A percentile compares a stretch with the other conserved stretches of the same genome.
phyloP scores from a whole-genome alignment of 495 filamentous ascomycete genomes.

The Aspergillus steynii region DNA sequence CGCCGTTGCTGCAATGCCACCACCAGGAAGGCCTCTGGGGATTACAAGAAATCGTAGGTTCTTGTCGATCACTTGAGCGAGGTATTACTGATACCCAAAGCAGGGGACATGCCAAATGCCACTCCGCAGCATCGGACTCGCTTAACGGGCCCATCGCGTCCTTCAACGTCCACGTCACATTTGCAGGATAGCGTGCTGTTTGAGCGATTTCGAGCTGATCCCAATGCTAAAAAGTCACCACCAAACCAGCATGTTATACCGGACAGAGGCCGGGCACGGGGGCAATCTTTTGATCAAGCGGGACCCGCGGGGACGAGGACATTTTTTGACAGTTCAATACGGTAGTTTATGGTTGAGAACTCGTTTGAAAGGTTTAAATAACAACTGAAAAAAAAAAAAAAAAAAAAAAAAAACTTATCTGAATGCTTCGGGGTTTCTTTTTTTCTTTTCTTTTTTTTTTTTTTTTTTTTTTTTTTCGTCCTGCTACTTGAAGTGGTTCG shows the following conservation, averaged over 20 bases:
- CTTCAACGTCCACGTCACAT: constrained; percentile 19
- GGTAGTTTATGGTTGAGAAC: not conserved
- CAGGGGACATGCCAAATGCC: constrained; percentile 17
- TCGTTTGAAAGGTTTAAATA: not conserved
- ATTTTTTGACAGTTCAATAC: constrained; percentile 19
- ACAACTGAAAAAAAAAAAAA: no score
- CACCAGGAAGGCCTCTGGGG: constrained; percentile 22
- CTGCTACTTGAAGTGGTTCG: not conserved
- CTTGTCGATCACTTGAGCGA: not conserved
- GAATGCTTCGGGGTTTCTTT: not conserved
- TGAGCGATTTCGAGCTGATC: constrained; percentile 16
- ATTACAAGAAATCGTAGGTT: constrained; percentile 24
- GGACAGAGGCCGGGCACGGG: constrained; percentile 1
- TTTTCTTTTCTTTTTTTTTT: not conserved
- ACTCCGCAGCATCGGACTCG: constrained; percentile 27
- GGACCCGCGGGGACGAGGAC: constrained; percentile 13
- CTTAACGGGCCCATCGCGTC: constrained; percentile 15
- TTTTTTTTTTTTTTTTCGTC: not conserved
- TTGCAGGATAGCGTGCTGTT: constrained; percentile 20
- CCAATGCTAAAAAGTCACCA: not conserved
- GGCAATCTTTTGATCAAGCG: constrained; percentile 4
- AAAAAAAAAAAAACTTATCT: no score
- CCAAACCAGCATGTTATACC: not conserved
- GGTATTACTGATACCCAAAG: not conserved
- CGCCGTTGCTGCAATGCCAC: constrained; percentile 29